A percentile compares a stretch with the other conserved stretches of the same genome.
phyloP scores from a whole-genome alignment of 495 filamentous ascomycete species.

The Hypoxylon fragiforme region DNA sequence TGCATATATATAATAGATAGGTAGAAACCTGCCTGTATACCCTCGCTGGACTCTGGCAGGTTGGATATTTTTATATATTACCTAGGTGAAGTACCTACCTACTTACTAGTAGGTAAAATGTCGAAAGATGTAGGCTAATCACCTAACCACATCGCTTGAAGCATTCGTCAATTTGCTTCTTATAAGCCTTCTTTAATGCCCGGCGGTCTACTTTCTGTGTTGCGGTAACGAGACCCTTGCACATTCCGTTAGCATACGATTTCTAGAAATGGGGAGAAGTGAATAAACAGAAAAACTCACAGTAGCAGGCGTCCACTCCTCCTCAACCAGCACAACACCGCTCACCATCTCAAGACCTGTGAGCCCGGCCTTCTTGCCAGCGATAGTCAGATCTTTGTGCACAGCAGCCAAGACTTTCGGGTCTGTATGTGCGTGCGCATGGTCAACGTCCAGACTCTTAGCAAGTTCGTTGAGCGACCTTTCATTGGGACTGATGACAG shows the following conservation, averaged over 20 bases:
- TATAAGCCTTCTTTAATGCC: conserved; percentile 56
- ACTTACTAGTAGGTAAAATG: background rate
- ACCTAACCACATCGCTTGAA: conserved; percentile 35
- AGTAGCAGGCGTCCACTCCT: conserved; percentile 68
- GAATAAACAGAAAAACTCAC: conserved; percentile 47
- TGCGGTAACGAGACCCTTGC: conserved; percentile 61
- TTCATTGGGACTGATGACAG: conserved; percentile 61
- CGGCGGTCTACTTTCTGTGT: conserved; percentile 66
- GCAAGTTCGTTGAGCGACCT: conserved; percentile 57
- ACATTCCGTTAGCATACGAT: conserved; percentile 28
- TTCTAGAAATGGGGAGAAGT: background rate
- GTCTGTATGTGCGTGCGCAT: conserved; percentile 47
- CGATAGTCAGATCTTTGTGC: conserved; percentile 56
- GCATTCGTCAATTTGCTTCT: conserved; percentile 57
- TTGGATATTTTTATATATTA: background rate
- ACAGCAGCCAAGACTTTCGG: conserved; percentile 54
- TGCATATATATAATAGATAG: no score
- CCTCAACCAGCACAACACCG: conserved; percentile 63
- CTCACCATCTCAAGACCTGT: conserved; percentile 59
- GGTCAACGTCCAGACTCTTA: conserved; percentile 52
- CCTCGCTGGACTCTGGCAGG: no score
- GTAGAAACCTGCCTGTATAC: no score
- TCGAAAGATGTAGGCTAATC: no score
- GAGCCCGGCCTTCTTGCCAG: conserved; percentile 56
- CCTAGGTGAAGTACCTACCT: no score